These are phyloP conservation scores for Barnettozyma vustinii DNA, from an alignment of 805 yeast species.

Conservation along the genomic window DNA sequence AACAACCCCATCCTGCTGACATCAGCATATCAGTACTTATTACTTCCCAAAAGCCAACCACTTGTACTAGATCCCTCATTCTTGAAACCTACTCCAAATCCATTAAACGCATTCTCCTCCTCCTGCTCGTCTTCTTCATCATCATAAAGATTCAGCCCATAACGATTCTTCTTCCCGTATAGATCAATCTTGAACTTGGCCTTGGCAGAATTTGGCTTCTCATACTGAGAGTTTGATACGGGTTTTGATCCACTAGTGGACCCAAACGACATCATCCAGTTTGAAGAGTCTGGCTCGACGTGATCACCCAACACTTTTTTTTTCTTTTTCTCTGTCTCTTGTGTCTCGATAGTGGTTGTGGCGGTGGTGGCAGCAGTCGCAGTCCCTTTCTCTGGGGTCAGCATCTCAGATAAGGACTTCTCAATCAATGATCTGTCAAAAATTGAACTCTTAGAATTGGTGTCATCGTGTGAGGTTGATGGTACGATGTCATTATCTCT, in stretches of 20 bases:
- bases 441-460: conserved; percentile 9
- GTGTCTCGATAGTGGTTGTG: background rate
- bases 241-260: background rate
- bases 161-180: conserved; percentile 23
- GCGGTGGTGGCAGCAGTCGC: background rate
- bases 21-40: background rate
- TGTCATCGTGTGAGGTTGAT: conserved; percentile 1
- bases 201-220: background rate
- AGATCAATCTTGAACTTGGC: conserved; percentile 23
- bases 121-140: conserved; percentile 14
- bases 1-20: background rate
- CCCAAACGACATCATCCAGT: conserved; percentile 9
- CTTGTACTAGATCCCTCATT: background rate
- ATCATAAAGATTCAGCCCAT: conserved; percentile 19
- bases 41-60: conserved; percentile 24
- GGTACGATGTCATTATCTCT: background rate
- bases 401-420: conserved; percentile 17
- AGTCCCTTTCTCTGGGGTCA: background rate
- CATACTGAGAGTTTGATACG: background rate
- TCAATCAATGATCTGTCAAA: conserved; percentile 23
- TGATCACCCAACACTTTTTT: background rate
- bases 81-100: conserved; percentile 5
- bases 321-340: background rate
- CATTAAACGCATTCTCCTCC: conserved; percentile 3
- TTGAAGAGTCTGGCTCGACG: background rate